Base-by-base conservation (phyloP, 2,329 filamentous ascomycete genomes). In the Phialemoniopsis sp. region DNA sequence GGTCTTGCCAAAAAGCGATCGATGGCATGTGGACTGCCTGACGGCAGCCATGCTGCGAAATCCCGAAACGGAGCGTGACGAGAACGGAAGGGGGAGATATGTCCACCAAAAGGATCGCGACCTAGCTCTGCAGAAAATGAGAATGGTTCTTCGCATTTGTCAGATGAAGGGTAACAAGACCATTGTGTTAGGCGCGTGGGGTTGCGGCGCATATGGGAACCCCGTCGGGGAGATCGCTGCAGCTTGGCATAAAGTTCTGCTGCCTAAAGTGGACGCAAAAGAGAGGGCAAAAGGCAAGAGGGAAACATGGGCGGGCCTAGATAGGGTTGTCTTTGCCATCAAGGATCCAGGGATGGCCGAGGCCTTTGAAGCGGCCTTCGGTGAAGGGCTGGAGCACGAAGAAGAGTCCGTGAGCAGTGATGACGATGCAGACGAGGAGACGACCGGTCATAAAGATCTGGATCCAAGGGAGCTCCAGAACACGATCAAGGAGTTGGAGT, bases 191-290 rank as follows among this genome's bases (percentile, higher is more conserved):
- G 80, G 80, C 0, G 78, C 80, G 0, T 83, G 79, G 78, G 80
- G 80, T 0, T 82, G 78, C 43, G 80, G 80, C 3, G 76, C 76
- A 0, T 79, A 81, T 41, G 78, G 76, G 0, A 83, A 84, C 45
- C 80, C 80, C 0, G 69, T 80, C 0, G 59, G 59, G 2, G 77
- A 83, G 54, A 60, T 84, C 21, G 78, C 79, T 13, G 58, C 62
- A 14, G 67, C 72, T 1, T 85, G 80, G 71, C 64, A 62, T 43
- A 67, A 60, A 42, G 63, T 64, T 13, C 53, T 70, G 29, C 51
- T 60, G 50, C 43, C 10, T 30, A 37, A 14, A 32, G 14, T 8
- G 32, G 30, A 14, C 30, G 26, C 17, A 41, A 46, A 26, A 28
- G 34, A 31, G 43, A 44, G 13, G 36, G 31, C 13, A 2, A n/a